Percentiles rank a stretch among this genome's conserved stretches.
These are phyloP conservation scores for Hebeloma cylindrosporum DNA, from an alignment of 768 basidiomycete genomes.

Conservation along the genomic window DNA sequence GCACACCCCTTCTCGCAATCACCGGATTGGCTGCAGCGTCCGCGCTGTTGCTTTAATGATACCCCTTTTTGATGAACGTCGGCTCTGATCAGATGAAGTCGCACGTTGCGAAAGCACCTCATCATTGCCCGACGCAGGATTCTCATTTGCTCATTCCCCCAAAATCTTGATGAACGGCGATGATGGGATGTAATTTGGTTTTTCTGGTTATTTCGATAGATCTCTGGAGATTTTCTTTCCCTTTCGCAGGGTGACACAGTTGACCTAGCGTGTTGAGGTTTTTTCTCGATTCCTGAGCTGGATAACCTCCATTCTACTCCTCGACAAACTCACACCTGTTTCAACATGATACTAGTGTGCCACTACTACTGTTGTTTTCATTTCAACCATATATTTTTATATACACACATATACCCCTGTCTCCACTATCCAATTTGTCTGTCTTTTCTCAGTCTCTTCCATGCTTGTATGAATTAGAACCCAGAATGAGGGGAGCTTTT, in stretches of 20 bases:
- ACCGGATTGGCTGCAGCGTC: constrained; percentile 40
- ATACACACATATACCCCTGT: constrained; percentile 21
- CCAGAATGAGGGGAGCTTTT: background rate
- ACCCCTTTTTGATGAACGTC: constrained; percentile 22
- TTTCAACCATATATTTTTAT: constrained; percentile 17
- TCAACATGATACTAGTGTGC: constrained; percentile 15
- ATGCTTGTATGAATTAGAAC: constrained; percentile 6
- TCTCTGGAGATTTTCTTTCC: constrained; percentile 27
- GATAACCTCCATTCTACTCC: constrained; percentile 20
- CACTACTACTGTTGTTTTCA: constrained; percentile 16
- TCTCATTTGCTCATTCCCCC: constrained; percentile 8
- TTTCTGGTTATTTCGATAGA: constrained; percentile 11
- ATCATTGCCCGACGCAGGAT: constrained; percentile 12
- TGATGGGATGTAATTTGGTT: constrained; percentile 17
- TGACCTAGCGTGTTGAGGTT: constrained; percentile 22
- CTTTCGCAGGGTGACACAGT: constrained; percentile 16
- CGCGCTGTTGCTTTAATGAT: constrained; percentile 38
- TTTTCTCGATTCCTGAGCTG: constrained; percentile 26
- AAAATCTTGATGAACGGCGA: constrained; percentile 17
- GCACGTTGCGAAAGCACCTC: constrained; percentile 4
- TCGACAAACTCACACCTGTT: constrained; percentile 11
- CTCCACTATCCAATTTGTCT: constrained; percentile 5
- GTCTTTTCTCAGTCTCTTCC: background rate
- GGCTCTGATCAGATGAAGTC: constrained; percentile 7
- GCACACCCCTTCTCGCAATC: constrained; percentile 41